Conservation (phyloP, 108 stramenopile species). For the Discostella stelligeroides region DNA sequence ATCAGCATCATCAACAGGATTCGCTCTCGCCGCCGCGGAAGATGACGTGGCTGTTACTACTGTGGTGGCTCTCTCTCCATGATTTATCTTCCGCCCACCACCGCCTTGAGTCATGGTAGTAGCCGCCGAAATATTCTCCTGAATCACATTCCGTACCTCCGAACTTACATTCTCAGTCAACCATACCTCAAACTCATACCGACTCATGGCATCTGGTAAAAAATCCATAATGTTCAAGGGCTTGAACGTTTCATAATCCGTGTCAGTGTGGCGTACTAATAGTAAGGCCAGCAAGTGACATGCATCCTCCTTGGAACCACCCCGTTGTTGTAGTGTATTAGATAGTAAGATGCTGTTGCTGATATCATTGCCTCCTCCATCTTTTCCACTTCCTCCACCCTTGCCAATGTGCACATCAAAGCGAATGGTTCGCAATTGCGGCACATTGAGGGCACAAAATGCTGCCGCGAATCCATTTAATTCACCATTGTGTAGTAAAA, state of each 20-base stretch:
- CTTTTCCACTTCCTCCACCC: too few species aligned
- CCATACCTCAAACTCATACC: slow-evolving; percentile 79
- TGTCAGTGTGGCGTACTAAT: slow-evolving; percentile 67
- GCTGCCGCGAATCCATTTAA: slow-evolving; percentile 70
- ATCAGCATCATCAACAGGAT: slow-evolving; percentile 44
- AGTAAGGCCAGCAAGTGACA: slow-evolving; percentile 74
- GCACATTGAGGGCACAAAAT: slow-evolving; percentile 60
- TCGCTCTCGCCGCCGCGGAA: too few species aligned
- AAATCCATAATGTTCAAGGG: slow-evolving; percentile 65
- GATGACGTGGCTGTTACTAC: too few species aligned
- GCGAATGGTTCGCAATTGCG: slow-evolving; percentile 58
- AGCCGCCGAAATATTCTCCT: slow-evolving; percentile 48
- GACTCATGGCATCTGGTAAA: slow-evolving; percentile 48
- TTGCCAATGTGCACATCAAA: slow-evolving; percentile 76
- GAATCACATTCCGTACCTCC: slow-evolving; percentile 58
- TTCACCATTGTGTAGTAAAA: slow-evolving; percentile 20
- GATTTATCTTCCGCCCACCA: slow-evolving; percentile 34
- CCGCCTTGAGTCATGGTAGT: slow-evolving; percentile 15
- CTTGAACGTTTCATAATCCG: slow-evolving; percentile 65
- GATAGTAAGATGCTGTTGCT: too few species aligned
- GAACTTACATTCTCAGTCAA: slow-evolving; percentile 49
- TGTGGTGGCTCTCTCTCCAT: slow-evolving; percentile 19
- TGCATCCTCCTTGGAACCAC: slow-evolving; percentile 80
- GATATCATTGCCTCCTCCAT: too few species aligned
- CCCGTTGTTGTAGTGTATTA: too few species aligned